Base-by-base conservation (phyloP, 2,329 filamentous ascomycete species). In the Ramichloridium luteum region DNA sequence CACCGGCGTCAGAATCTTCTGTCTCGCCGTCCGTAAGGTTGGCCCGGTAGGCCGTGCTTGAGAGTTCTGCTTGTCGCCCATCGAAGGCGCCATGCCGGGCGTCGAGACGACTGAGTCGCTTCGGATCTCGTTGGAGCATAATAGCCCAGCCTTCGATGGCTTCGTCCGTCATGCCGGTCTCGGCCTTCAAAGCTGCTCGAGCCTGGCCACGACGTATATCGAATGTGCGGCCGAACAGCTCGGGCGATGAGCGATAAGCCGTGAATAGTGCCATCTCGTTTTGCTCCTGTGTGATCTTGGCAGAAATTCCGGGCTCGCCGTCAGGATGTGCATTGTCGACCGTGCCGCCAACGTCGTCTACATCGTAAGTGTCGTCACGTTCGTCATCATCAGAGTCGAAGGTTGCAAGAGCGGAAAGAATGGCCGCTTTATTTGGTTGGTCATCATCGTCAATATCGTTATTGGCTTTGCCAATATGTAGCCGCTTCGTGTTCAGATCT, bases 361-460 rank as follows among this genome's bases (percentile, higher is more conserved):
- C 74, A 48, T 98, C 90, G 52, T 98, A 98, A 0, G 88, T 96
- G 54, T 98, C 90, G 55, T 98, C 90, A 20, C 85, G 74, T 60
- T 98, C 90, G 54, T 98, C 90, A 44, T 96, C 90, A 47, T 96
- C 88, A 0, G 78, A 79, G 58, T 96, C 86, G 45, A 96, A 94
- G 1, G 79, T 71, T 11, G 84, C 83, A 2, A 96, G 71, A 0
- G 88, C 88, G 3, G 86, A 82, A 14, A 93, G 62, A 45, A 94
- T 93, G 8, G 84, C 79, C 0, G 84, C 82, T 59, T 92, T 93
- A 47, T 77, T 76, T 2, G 78, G 72, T 3, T 77, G 74, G 29
- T 74, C 69, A 49, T 88, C 81, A n/a, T 66, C 64, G 25, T 30
- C 39, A n/a, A 23, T 8, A n/a, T 23, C 20, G 22, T 32, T 41